Evolutionary conservation across 1,284 basidiomycete genomes (phyloP).

Genomic region (Apiotrichum veenhuisii): DNA sequence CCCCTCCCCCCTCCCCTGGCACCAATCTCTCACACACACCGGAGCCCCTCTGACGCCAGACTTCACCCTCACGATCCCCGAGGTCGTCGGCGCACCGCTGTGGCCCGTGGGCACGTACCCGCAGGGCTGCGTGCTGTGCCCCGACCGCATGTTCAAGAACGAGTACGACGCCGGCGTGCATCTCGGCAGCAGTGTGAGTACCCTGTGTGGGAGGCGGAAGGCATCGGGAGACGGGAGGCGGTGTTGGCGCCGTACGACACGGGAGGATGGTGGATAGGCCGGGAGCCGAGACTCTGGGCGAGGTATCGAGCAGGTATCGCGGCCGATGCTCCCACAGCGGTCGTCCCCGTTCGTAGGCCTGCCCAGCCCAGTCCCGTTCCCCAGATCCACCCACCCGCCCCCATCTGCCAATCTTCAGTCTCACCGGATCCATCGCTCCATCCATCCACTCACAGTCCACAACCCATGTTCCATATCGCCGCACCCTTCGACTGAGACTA

Average conservation of each 20-base stretch:
- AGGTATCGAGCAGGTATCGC: no score
- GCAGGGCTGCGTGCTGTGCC: conserved; percentile 68
- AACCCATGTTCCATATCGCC: background rate
- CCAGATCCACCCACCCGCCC: no score
- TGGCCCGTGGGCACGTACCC: conserved; percentile 47
- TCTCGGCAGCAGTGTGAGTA: conserved; percentile 62
- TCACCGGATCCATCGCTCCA: background rate
- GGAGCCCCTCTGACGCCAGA: conserved; percentile 11
- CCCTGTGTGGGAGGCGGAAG: background rate
- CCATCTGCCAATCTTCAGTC: no score
- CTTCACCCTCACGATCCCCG: conserved; percentile 58
- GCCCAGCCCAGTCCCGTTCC: no score
- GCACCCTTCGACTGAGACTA: background rate
- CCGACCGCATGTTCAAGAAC: conserved; percentile 67
- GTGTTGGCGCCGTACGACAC: no score
- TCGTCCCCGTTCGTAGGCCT: no score
- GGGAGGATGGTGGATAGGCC: no score
- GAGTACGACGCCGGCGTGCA: conserved; percentile 61
- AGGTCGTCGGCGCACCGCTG: conserved; percentile 62
- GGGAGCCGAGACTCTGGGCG: no score
- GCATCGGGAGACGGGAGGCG: background rate
- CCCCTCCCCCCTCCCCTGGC: no score
- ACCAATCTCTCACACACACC: no score
- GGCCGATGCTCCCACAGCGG: no score
- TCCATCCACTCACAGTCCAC: background rate